Base-by-base conservation (phyloP, 2,329 filamentous ascomycete genomes). In the Aureobasidium melanogenum region DNA sequence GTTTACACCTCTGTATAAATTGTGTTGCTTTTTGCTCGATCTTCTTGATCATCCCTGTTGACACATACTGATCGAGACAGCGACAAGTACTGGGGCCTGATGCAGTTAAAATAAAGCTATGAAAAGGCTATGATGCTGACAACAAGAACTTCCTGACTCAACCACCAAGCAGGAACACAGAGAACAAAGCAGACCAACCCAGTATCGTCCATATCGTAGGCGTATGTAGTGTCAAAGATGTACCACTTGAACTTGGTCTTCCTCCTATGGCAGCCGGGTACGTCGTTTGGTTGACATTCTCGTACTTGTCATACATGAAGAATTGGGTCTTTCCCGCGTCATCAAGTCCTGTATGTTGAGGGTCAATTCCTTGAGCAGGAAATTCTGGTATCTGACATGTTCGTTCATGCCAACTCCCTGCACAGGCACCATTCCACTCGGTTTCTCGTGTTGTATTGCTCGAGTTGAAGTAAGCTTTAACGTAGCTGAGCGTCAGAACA, bases 401-500 rank as follows among this genome's bases (percentile, higher is more conserved):
- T 14, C 63, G 46, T 2, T 82, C 73, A 14, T 63, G 65, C 22
- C 39, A 48, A 44, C n/a, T 9, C 0, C 50, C 54, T 14, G 34
- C 24, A 34, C 55, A 62, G 3, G 58, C 62, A 66, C 74, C 77
- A 62, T 79, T 78, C 15, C 64, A 66, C 51, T 75, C 70, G 17
- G 30, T 44, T 6, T 54, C 55, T 19, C 79, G 70, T 60, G 69
- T 64, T 2, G 67, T 64, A 22, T 77, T 66, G 3, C 86, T 85
- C 17, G 86, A 86, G 76, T 92, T 92, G 76, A 91, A 93, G 72
- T 92, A 93, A 0, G 85, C 86, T 71, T 89, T 90, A 62, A 91
- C 80, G 68, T 91, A 91, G 39, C 79, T 82, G 26, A 92, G 79
- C 7, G 80, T 82, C 67, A 89, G 77, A 19, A 80, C 74, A 0